Evolutionary conservation across 2,329 filamentous ascomycete species (phyloP).

Genomic region (Laburnicola sp.): DNA sequence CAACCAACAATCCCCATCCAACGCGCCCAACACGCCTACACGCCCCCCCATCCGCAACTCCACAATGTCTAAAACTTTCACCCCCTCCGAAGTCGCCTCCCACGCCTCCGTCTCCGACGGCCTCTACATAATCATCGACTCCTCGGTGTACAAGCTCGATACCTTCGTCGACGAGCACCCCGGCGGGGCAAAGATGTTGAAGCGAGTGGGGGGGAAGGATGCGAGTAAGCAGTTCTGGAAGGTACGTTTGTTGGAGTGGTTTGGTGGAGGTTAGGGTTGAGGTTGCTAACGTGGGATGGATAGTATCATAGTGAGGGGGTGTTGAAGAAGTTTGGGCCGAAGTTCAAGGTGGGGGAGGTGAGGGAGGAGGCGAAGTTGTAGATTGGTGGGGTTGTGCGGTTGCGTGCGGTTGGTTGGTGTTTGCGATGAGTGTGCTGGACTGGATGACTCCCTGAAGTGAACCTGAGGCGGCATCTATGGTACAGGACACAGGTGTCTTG

Average conservation of each 20-base stretch:
- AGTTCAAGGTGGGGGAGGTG: constrained; percentile 76
- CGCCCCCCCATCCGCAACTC: too few species aligned
- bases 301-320: constrained; percentile 81
- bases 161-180: constrained; percentile 86
- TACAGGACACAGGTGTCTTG: too few species aligned
- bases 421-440: not conserved
- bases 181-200: constrained; percentile 85
- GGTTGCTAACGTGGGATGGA: constrained; percentile 9
- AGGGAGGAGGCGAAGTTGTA: constrained; percentile 80
- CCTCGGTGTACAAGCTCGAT: constrained; percentile 78
- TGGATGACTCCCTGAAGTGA: not conserved
- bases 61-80: too few species aligned
- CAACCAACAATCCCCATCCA: too few species aligned
- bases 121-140: constrained; percentile 86
- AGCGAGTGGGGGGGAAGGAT: constrained; percentile 88
- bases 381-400: not conserved
- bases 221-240: constrained; percentile 94
- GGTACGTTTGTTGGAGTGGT: constrained; percentile 48
- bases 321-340: constrained; percentile 76
- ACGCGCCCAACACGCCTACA: too few species aligned
- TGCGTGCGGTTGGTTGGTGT: not conserved
- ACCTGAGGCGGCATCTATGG: not conserved
- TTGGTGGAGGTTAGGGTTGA: constrained; percentile 49
- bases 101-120: constrained; percentile 46
- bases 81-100: too few species aligned